Conservation (phyloP, 129 eudicot species). For the Silybum marianum region DNA sequence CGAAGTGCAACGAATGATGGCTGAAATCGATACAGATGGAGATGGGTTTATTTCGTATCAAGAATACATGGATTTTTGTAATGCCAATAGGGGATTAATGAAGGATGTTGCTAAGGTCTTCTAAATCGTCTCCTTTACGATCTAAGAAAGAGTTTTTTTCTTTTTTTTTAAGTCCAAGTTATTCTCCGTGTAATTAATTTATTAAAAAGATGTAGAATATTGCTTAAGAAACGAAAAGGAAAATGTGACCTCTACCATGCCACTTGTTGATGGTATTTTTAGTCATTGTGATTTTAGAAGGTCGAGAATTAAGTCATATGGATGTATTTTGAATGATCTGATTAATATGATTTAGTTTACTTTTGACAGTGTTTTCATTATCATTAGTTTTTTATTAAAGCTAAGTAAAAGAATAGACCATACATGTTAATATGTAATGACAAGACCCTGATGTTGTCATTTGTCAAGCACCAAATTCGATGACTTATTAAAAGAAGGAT, state of each 20-base stretch:
- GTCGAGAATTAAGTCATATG: not conserved
- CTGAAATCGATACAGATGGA: conserved; percentile 74
- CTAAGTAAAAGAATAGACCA: too few relatives aligned
- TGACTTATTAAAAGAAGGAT: not conserved
- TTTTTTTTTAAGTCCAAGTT: not conserved
- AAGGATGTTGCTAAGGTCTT: conserved; percentile 88
- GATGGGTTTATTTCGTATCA: conserved; percentile 79
- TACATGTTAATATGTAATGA: too few relatives aligned
- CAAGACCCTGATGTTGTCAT: not conserved
- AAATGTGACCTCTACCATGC: conserved; percentile 8
- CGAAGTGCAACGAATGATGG: conserved; percentile 75
- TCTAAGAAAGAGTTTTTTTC: not conserved
- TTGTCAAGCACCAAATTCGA: not conserved
- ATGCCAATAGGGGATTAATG: conserved; percentile 73
- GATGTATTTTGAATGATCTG: not conserved
- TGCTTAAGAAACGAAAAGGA: not conserved
- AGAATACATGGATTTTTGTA: conserved; percentile 68
- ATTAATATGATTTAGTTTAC: not conserved
- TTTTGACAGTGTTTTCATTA: not conserved
- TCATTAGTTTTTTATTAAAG: not conserved
- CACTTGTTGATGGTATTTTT: not conserved
- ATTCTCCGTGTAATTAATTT: conserved; percentile 27
- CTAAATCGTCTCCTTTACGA: conserved; percentile 27
- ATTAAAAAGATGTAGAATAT: conserved; percentile 13
- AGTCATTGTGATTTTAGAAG: conserved; percentile 10